Base-by-base conservation (phyloP, 1,284 basidiomycete species). In the Phellopilus nigrolimitatus region DNA sequence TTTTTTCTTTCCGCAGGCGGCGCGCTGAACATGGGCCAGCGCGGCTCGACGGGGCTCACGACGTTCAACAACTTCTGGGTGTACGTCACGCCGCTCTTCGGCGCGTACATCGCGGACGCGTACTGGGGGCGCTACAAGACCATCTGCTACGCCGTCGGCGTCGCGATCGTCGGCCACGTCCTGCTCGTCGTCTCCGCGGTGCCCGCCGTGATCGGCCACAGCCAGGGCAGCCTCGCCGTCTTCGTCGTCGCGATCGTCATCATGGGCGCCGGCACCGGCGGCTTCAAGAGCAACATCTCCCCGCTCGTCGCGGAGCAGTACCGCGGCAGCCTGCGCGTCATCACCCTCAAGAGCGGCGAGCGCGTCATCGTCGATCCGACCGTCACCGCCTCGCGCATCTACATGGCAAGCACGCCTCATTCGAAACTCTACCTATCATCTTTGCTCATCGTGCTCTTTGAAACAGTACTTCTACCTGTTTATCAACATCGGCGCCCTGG, bases 281-380 rank as follows among this genome's bases (percentile, higher is more conserved):
- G 81, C 25, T 91, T 94, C 77, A 92, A 92, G 69, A 66, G 82
- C 0, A 91, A 91, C 63, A 82, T 88, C 53, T 85, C 84, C 0
- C 87, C 88, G 0, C 71, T 91, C 49, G 75, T 91, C 33, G 89
- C 88, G 36, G 87, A 94, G 68, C 85, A 91, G 62, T 84, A 86
- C 63, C 71, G 72, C 48, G 75, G 71, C 31, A 83, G 75, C 57
- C 44, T 36, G 9, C 84, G 81, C 62, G 67, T 88, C 27, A 51
- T 62, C 3, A 77, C 73, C 3, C 76, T 74, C 1, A 75, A 72
- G 56, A 69, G 64, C 17, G 90, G 90, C 41, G 85, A 91, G 65
- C 73, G 82, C 30, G 88, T 94, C 49, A 83, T 94, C 56, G 79
- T 93, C 30, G 90, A 94, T 64, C 92, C 91, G 0, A 64, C 72